These are phyloP conservation scores for Thelonectria olida DNA, from an alignment of 2,329 filamentous ascomycete genomes.

Conservation along the genomic window DNA sequence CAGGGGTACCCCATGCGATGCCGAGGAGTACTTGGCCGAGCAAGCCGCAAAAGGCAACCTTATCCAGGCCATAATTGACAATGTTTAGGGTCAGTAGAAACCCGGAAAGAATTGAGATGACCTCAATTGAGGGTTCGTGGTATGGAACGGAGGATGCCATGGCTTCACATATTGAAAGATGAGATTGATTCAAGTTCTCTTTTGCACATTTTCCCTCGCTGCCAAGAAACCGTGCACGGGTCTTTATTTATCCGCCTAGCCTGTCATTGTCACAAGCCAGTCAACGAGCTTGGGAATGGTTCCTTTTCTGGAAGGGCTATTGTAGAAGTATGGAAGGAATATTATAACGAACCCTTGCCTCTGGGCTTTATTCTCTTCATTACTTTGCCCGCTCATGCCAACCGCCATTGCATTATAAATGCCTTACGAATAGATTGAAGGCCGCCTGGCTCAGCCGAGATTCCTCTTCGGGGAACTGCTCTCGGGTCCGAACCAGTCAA, in stretches of 20 bases:
- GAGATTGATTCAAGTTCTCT: too few relatives aligned
- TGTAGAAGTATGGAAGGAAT: too few relatives aligned
- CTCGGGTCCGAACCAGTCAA: not conserved
- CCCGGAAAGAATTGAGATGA: constrained; percentile 67
- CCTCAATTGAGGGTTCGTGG: constrained; percentile 68
- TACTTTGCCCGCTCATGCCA: not conserved
- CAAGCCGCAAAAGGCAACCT: constrained; percentile 72
- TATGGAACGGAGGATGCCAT: constrained; percentile 57
- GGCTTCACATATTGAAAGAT: not conserved
- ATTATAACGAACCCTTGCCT: too few relatives aligned
- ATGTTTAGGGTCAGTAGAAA: constrained; percentile 72
- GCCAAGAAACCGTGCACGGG: too few relatives aligned
- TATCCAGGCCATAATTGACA: constrained; percentile 65
- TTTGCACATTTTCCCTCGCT: too few relatives aligned
- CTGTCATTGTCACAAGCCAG: too few relatives aligned
- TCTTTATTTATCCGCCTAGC: too few relatives aligned
- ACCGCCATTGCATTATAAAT: not conserved
- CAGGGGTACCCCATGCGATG: constrained; percentile 75
- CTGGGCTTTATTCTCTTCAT: too few relatives aligned
- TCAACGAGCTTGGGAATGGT: too few relatives aligned
- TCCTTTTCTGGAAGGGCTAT: too few relatives aligned
- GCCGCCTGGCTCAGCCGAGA: not conserved
- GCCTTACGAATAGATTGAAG: not conserved
- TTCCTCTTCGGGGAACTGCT: not conserved
- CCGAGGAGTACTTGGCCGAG: constrained; percentile 78